Conservation (phyloP, 73 alveolate genomes). For the Paramecium tetraurelia region DNA sequence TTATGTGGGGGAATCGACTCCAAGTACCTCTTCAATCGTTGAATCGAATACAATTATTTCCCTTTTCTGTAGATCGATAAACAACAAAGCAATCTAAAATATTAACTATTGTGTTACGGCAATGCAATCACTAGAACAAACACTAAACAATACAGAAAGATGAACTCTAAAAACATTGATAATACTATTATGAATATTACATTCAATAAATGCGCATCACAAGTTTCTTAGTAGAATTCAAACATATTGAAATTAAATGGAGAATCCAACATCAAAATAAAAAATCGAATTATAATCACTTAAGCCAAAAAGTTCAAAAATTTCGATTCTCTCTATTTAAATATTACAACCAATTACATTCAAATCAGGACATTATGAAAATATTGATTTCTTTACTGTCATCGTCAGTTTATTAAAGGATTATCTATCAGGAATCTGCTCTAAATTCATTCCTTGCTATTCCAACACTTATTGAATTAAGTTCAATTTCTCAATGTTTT, state of each 20-base stretch:
- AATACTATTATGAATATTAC: neutral
- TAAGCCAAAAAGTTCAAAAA: neutral
- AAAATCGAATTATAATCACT: neutral
- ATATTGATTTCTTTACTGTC: neutral
- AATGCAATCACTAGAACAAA: neutral
- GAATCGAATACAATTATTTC: neutral
- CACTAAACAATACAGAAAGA: neutral
- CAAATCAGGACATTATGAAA: neutral
- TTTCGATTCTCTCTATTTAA: conserved; percentile 3
- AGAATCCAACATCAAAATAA: neutral
- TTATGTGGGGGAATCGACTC: neutral
- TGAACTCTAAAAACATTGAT: neutral
- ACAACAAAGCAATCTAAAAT: neutral
- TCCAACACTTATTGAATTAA: neutral
- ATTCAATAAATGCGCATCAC: neutral
- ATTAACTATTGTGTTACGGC: neutral
- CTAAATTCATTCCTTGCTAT: neutral
- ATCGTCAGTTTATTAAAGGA: neutral
- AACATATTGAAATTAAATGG: neutral
- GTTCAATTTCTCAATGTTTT: neutral
- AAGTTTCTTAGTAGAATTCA: neutral
- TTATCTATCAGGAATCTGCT: neutral
- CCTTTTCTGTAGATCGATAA: neutral
- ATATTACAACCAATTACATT: neutral
- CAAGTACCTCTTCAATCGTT: neutral